Percentiles rank a stretch among this genome's conserved stretches.
Conservation (phyloP, 116 monocot species). For the Zostera marina region DNA sequence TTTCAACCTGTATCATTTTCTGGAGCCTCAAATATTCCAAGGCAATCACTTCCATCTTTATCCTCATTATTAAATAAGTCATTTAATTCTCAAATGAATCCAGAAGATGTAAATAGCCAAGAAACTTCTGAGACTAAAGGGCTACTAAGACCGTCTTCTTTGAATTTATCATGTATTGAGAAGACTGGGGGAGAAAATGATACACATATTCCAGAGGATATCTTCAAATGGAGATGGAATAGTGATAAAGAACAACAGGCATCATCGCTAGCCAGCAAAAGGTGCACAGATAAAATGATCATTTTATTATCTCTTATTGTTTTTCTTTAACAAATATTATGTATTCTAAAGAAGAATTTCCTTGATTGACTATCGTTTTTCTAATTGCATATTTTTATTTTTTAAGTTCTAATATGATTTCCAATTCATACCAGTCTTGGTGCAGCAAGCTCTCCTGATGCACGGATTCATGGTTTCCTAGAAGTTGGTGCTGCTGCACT, state of each 20-base stretch:
- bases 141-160: constrained; percentile 17
- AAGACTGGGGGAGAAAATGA: constrained; percentile 21
- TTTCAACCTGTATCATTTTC: constrained; percentile 48
- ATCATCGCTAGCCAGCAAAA: constrained; percentile 19
- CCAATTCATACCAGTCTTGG: constrained; percentile 19
- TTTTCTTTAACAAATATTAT: not conserved
- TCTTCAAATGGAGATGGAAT: constrained; percentile 63
- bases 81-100: constrained; percentile 41
- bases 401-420: not conserved
- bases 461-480: constrained; percentile 29
- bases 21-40: constrained; percentile 31
- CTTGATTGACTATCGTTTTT: not conserved
- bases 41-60: constrained; percentile 58
- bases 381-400: not conserved
- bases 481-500: constrained; percentile 96
- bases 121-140: constrained; percentile 45
- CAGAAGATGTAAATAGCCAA: constrained; percentile 33
- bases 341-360: not conserved
- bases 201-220: constrained; percentile 48
- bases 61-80: constrained; percentile 60
- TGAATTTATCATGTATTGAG: constrained; percentile 18
- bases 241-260: constrained; percentile 27
- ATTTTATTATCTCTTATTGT: not conserved
- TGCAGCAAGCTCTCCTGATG: constrained; percentile 28
- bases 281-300: constrained; percentile 20